phyloP scores from a whole-genome alignment of 2,329 filamentous ascomycete species.

The Didymella exigua region DNA sequence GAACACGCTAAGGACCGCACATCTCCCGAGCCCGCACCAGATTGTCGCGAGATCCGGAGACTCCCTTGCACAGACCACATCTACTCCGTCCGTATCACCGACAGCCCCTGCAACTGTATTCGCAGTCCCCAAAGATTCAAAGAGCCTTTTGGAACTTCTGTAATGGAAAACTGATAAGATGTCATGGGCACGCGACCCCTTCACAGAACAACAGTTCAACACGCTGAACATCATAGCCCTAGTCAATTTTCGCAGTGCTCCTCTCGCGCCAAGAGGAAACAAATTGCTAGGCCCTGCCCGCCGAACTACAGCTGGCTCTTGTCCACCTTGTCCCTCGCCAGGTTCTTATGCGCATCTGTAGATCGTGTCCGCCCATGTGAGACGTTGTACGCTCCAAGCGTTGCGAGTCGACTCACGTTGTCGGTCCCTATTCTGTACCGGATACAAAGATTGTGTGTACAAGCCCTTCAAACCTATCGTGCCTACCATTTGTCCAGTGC shows the following conservation, averaged over 20 bases:
- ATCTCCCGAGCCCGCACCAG: not conserved
- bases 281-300: not conserved
- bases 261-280: not conserved
- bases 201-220: not conserved
- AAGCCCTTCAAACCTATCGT: too few relatives aligned
- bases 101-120: not conserved
- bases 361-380: too few relatives aligned
- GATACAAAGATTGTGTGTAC: too few relatives aligned
- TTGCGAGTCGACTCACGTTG: too few relatives aligned
- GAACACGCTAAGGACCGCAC: conserved; percentile 4
- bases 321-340: not conserved
- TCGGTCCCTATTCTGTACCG: too few relatives aligned
- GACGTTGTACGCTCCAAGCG: too few relatives aligned
- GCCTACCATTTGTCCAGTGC: too few relatives aligned
- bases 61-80: not conserved
- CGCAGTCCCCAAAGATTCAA: not conserved
- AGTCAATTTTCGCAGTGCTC: too few relatives aligned
- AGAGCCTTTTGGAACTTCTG: too few relatives aligned
- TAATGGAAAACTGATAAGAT: not conserved
- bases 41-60: not conserved
- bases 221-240: not conserved
- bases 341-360: not conserved
- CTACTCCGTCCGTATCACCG: not conserved
- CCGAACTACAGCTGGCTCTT: not conserved
- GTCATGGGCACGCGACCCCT: not conserved